A percentile compares a stretch with the other conserved stretches of the same genome.
Evolutionary conservation across 495 filamentous ascomycete genomes (phyloP).

Genomic region (Thozetella sp.): DNA sequence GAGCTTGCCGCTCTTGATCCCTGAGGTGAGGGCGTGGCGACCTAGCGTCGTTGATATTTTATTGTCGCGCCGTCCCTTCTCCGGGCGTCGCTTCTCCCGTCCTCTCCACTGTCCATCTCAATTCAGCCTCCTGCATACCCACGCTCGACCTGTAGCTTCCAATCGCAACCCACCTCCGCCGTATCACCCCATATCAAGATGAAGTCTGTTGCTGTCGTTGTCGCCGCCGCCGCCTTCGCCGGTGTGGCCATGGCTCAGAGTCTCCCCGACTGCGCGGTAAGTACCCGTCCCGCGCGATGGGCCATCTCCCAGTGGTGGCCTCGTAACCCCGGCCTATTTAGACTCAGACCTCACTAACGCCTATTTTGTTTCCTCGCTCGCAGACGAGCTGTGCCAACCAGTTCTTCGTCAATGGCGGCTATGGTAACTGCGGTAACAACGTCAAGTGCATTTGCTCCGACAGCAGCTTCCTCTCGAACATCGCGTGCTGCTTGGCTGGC

Average conservation of each 20-base stretch:
- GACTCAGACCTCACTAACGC: background rate
- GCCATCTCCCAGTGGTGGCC: background rate
- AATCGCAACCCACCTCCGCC: slow-evolving; percentile 6
- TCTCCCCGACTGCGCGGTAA: slow-evolving; percentile 59
- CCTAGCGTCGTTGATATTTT: too few species aligned
- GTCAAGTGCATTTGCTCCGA: slow-evolving; percentile 70
- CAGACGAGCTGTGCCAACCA: slow-evolving; percentile 57
- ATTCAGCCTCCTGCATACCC: background rate
- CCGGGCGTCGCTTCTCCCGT: background rate
- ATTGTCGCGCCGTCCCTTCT: background rate
- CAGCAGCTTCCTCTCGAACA: slow-evolving; percentile 55
- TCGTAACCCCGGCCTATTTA: slow-evolving; percentile 13
- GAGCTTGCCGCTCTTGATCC: too few species aligned
- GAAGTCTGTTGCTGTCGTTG: slow-evolving; percentile 34
- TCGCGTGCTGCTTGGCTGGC: slow-evolving; percentile 67
- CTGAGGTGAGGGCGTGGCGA: too few species aligned
- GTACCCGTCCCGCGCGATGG: too few species aligned
- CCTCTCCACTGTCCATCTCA: background rate
- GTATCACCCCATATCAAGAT: slow-evolving; percentile 18
- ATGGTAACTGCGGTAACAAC: slow-evolving; percentile 59
- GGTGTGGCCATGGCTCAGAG: slow-evolving; percentile 35
- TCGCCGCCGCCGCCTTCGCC: slow-evolving; percentile 29
- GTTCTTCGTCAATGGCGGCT: slow-evolving; percentile 39
- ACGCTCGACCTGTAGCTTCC: too few species aligned
- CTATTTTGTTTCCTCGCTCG: slow-evolving; percentile 3